Evolutionary conservation across 2,329 filamentous ascomycete genomes (phyloP).

Genomic region (Talaromyces sp.): DNA sequence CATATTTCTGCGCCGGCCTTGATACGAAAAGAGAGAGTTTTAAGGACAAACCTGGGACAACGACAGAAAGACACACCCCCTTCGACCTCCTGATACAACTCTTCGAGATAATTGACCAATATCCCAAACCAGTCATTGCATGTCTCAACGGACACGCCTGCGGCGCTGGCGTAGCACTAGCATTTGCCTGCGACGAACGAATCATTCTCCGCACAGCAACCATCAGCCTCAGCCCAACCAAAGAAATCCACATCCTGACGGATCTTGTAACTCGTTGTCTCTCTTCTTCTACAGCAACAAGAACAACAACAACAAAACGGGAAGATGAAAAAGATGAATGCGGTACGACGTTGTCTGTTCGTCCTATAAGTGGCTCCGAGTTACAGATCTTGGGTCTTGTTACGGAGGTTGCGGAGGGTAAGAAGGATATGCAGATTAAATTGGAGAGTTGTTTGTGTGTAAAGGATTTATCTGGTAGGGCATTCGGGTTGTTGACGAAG

Average conservation of each 20-base stretch:
- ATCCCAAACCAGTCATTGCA: constrained; percentile 41
- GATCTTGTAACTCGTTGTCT: constrained; percentile 40
- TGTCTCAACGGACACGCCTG: constrained; percentile 41
- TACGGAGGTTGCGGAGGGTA: constrained; percentile 19
- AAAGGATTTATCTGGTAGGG: neutral
- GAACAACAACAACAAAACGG: no score
- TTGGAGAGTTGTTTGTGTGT: constrained; percentile 4
- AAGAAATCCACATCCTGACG: constrained; percentile 32
- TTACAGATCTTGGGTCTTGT: constrained; percentile 24
- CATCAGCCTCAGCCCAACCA: constrained; percentile 38
- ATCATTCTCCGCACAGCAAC: constrained; percentile 17
- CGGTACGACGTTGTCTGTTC: constrained; percentile 34
- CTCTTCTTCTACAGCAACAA: constrained; percentile 19
- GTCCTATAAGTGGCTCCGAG: constrained; percentile 25
- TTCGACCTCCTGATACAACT: constrained; percentile 24
- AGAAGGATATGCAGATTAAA: constrained; percentile 8
- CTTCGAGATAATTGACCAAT: constrained; percentile 36
- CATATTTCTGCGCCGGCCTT: constrained; percentile 42
- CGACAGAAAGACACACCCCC: constrained; percentile 17
- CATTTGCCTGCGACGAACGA: constrained; percentile 41
- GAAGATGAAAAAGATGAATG: constrained; percentile 27
- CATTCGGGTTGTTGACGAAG: neutral
- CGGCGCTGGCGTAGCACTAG: constrained; percentile 43
- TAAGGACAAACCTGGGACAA: constrained; percentile 11
- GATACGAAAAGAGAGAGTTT: constrained; percentile 21